Percentiles rank a stretch among this genome's conserved stretches.
These are phyloP conservation scores for Colletotrichum chlorophyti DNA, from an alignment of 2,329 filamentous ascomycete genomes.

Conservation along the genomic window DNA sequence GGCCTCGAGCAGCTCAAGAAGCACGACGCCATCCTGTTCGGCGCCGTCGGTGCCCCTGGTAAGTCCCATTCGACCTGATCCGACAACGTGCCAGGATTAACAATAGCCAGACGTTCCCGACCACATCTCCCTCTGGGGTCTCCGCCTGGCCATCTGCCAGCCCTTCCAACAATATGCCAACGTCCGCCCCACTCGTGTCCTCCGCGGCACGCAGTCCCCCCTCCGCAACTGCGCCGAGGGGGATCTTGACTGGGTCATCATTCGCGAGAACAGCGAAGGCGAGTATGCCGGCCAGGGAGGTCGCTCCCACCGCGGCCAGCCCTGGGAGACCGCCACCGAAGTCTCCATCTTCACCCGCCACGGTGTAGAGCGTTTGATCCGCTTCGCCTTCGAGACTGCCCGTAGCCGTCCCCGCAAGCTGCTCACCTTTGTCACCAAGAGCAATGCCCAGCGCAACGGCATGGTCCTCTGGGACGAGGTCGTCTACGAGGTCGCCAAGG, in stretches of 20 bases:
- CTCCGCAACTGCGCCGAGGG: constrained; percentile 54
- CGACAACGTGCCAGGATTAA: neutral
- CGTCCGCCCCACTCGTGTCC: constrained; percentile 65
- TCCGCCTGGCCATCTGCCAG: constrained; percentile 69
- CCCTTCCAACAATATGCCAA: constrained; percentile 72
- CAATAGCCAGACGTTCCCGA: constrained; percentile 61
- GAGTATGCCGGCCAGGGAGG: constrained; percentile 71
- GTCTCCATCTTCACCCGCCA: constrained; percentile 68
- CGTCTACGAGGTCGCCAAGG: constrained; percentile 57
- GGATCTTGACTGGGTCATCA: constrained; percentile 70
- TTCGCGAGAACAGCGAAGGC: constrained; percentile 71
- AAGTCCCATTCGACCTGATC: neutral
- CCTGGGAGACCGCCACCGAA: constrained; percentile 68
- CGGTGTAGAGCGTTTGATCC: constrained; percentile 65
- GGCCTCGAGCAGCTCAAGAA: constrained; percentile 48
- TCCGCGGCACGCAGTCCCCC: constrained; percentile 64
- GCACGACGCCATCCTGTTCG: constrained; percentile 40
- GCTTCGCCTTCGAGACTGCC: constrained; percentile 68
- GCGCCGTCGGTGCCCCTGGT: constrained; percentile 37
- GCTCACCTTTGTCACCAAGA: constrained; percentile 70
- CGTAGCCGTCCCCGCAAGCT: constrained; percentile 58
- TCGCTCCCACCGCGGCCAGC: constrained; percentile 59
- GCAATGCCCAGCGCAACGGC: constrained; percentile 69
- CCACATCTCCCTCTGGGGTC: constrained; percentile 70
- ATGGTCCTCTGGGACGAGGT: constrained; percentile 75